phyloP scores from a whole-genome alignment of 805 yeast species.

The Yamadazyma endophytica region DNA sequence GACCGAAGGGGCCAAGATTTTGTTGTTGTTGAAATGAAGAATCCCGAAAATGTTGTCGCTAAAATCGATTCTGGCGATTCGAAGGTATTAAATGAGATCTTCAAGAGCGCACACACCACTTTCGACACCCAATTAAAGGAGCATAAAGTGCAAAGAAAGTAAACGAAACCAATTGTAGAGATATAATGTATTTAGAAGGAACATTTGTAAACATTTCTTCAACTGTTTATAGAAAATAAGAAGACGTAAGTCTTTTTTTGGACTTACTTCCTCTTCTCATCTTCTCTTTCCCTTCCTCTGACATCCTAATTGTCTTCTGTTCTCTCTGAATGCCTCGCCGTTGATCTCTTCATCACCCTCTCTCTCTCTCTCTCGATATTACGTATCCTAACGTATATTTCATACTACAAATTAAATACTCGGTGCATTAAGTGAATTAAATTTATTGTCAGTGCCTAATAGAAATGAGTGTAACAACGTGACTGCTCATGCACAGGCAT shows the following conservation, averaged over 20 bases:
- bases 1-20: constrained; percentile 31
- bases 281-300: too few relatives aligned
- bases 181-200: too few relatives aligned
- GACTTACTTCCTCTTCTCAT: too few relatives aligned
- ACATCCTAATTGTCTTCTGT: too few relatives aligned
- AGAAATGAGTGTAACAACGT: constrained; percentile 78
- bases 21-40: constrained; percentile 44
- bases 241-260: neutral
- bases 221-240: too few relatives aligned
- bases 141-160: constrained; percentile 7
- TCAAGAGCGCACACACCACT: constrained; percentile 40
- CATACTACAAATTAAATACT: constrained; percentile 1
- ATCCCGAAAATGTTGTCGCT: constrained; percentile 43
- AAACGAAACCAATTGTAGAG: constrained; percentile 1
- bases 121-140: constrained; percentile 14
- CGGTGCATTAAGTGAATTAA: constrained; percentile 20
- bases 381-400: neutral
- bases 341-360: too few relatives aligned
- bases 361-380: too few relatives aligned
- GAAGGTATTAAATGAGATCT: constrained; percentile 39
- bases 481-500: constrained; percentile 86
- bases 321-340: too few relatives aligned
- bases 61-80: constrained; percentile 32
- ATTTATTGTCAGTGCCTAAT: too few relatives aligned
- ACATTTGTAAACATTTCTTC: too few relatives aligned